Evolutionary conservation across 768 basidiomycete species (phyloP), one percentile per base, ranked within the genome.

Genomic region (Hericium alpestre): DNA sequence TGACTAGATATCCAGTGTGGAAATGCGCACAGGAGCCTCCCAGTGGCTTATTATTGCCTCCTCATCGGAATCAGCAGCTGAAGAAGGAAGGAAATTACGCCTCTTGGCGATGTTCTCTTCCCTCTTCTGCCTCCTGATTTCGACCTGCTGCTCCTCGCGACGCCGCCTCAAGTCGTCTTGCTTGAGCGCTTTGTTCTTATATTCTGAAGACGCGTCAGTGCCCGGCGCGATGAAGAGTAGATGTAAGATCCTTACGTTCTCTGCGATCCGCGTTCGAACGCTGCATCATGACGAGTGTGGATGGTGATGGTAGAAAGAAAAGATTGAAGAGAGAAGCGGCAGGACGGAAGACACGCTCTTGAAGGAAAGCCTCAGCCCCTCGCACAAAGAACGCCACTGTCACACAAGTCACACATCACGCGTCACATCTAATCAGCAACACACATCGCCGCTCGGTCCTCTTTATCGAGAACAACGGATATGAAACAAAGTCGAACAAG

Each of bases 21-120:
- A 57, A 27, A 9, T 56, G 75, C 79, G 59, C 67, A 92, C 92
- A 58, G 87, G 85, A 66, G 84, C 77, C 70, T 93, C 87, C 87
- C 89, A 91, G 61, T 68, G 69, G 58, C 69, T 76, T 65, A 79
- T 80, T 59, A 79, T 73, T 65, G 83, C 78, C 68, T 95, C 93
- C 61, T 97, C 95, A 80, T 97, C 95, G 54, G 93, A 96, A 68
- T 97, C 95, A 59, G 73, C 76, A 57, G 78, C 75, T 51, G 81
- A 72, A 25, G 82, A 78, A 38, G 92, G 84, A 57, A 93, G 79
- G 69, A 95, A 90, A 72, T 97, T 97, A 61, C 96, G 80, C 71
- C 96, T 82, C 79, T 99, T 99, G 58, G 94, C 90, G 60, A 98
- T 94, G 71, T 93, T 94, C 73, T 99, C 96, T 71, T 99, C 96